A percentile compares a stretch with the other conserved stretches of the same genome.
phyloP scores from a whole-genome alignment of 2,329 filamentous ascomycete species.

The Xylariaceae sp. region DNA sequence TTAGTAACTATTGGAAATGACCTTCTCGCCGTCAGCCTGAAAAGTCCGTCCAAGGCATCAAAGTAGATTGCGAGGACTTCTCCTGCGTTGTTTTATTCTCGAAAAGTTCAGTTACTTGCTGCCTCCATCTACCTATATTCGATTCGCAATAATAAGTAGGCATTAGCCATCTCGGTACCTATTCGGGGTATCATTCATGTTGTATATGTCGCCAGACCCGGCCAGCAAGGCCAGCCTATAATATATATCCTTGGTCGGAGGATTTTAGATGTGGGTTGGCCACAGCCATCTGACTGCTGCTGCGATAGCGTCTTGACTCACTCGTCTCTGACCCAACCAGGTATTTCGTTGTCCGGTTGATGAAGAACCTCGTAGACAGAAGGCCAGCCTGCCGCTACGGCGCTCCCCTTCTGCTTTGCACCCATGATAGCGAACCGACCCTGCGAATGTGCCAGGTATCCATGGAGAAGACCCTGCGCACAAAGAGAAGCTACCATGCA shows the following conservation, averaged over 20 bases:
- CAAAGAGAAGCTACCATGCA: constrained; percentile 71
- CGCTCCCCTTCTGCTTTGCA: constrained; percentile 60
- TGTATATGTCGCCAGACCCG: background rate
- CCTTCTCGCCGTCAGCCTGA: background rate
- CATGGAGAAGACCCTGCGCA: constrained; percentile 74
- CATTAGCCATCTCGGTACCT: background rate
- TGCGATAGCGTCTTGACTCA: background rate
- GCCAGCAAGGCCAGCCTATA: background rate
- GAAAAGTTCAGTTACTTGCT: background rate
- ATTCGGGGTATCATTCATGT: constrained; percentile 6
- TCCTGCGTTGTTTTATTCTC: background rate
- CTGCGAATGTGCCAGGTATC: constrained; percentile 75
- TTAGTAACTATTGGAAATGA: background rate
- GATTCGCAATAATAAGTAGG: background rate
- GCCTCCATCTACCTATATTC: background rate
- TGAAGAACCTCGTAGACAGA: constrained; percentile 65
- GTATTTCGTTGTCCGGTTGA: constrained; percentile 51
- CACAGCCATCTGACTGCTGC: background rate
- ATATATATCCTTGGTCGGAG: too few species aligned
- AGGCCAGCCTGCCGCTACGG: constrained; percentile 71
- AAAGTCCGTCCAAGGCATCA: background rate
- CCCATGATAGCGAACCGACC: constrained; percentile 79
- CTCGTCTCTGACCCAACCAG: constrained; percentile 29
- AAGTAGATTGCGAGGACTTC: background rate
- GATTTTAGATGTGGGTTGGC: too few species aligned